phyloP scores from a whole-genome alignment of 768 basidiomycete species.

The Boletus sp. region DNA sequence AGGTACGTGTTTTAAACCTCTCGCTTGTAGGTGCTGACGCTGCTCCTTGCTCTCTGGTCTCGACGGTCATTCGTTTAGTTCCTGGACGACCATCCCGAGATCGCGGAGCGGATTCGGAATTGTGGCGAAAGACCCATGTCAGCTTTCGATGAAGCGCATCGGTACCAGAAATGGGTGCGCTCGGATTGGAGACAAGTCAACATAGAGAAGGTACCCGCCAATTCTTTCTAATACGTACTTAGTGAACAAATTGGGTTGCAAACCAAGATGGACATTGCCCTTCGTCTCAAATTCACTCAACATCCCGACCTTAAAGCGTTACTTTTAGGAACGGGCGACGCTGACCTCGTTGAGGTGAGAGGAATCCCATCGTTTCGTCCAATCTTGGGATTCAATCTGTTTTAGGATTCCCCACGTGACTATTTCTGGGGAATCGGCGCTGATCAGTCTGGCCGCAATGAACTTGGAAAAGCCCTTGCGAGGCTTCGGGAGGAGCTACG shows the following conservation, averaged over 20 bases:
- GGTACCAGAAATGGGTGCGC: conserved; percentile 58
- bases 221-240: not conserved
- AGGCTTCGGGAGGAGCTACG: conserved; percentile 57
- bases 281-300: conserved; percentile 70
- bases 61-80: conserved; percentile 40
- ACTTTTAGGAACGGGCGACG: conserved; percentile 62
- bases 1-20: conserved; percentile 35
- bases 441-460: conserved; percentile 64
- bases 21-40: not conserved
- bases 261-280: conserved; percentile 59
- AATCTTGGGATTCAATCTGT: not conserved
- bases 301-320: conserved; percentile 55
- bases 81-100: conserved; percentile 51
- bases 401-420: conserved; percentile 69
- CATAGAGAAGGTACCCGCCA: conserved; percentile 48
- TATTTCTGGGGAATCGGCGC: conserved; percentile 76
- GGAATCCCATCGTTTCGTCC: not conserved
- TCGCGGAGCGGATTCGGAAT: conserved; percentile 67
- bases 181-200: conserved; percentile 69
- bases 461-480: conserved; percentile 68
- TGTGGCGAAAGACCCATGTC: conserved; percentile 59
- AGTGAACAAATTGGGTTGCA: not conserved
- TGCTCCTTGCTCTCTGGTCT: not conserved
- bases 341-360: conserved; percentile 64
- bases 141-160: conserved; percentile 66